A percentile compares a stretch with the other conserved stretches of the same genome.
Evolutionary conservation across 805 yeast species (phyloP).

Genomic region (Ogataea trehaloabstinens): DNA sequence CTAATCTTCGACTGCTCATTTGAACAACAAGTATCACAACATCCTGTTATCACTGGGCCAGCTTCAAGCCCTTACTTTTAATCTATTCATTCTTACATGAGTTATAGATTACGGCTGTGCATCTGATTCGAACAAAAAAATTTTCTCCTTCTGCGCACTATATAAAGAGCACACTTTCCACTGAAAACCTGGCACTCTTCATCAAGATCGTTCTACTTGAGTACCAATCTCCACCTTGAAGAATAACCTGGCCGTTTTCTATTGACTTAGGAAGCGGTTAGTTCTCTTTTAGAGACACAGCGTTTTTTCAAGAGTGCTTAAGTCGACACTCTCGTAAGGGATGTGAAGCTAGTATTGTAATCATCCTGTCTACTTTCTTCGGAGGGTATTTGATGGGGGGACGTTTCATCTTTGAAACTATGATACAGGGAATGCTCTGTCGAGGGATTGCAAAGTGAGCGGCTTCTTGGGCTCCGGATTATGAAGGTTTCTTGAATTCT

Average conservation of each 20-base stretch:
- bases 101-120: neutral
- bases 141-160: constrained; percentile 5
- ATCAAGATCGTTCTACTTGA: too few species aligned
- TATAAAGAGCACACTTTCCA: too few species aligned
- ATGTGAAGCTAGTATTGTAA: constrained; percentile 34
- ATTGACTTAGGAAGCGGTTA: constrained; percentile 17
- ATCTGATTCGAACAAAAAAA: constrained; percentile 1
- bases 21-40: too few species aligned
- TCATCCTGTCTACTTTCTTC: constrained; percentile 25
- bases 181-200: too few species aligned
- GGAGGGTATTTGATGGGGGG: constrained; percentile 31
- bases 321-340: constrained; percentile 31
- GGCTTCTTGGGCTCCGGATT: constrained; percentile 14
- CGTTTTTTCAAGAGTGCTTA: constrained; percentile 27
- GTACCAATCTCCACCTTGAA: constrained; percentile 44
- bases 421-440: constrained; percentile 91
- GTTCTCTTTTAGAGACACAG: constrained; percentile 25
- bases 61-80: too few species aligned
- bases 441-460: constrained; percentile 89
- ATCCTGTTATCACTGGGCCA: too few species aligned
- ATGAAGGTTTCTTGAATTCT: constrained; percentile 56
- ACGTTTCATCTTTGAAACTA: constrained; percentile 23
- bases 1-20: constrained; percentile 34
- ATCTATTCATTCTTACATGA: too few species aligned
- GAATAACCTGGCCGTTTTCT: constrained; percentile 22